Evolutionary conservation across 257 asterid genomes (phyloP), one percentile per base, ranked within the genome.

Genomic region (Solanum tarijense): DNA sequence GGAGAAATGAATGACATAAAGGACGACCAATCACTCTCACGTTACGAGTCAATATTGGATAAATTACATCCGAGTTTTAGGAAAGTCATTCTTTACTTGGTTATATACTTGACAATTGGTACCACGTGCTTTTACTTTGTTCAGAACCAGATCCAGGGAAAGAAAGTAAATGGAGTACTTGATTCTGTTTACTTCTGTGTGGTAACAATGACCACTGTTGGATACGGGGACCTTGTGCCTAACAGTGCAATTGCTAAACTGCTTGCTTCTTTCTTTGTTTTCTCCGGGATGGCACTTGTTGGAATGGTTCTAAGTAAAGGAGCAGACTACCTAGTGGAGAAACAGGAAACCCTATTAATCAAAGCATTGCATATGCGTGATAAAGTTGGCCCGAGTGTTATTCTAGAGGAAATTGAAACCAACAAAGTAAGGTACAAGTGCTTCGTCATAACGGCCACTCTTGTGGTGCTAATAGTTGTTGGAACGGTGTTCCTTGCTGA

Each of bases 141-240:
- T 76, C 76, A 87, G 87, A 83, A 93, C 86, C 93, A 93, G 83
- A 93, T 97, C 88, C 78, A 82, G 52, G 99, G 99, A 9, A 91
- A 90, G 66, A 95, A 94, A 91, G 89, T 91, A 4, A 87, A 92
- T 25, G 94, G 93, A 14, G 86, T 95, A 85, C 98, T 97, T 16
- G 99, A 97, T 91, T 94, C 98, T 9, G 90, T 95, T 82, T 97
- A 97, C 93, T 97, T 97, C 75, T 95, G 98, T 92, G 94, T 97
- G 34, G 99, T 97, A 78, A 97, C 99, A 18, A 97, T 97, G 98
- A 97, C 99, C 29, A 97, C 98, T 32, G 96, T 97, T 41, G 99
- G 99, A 86, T 97, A 97, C 48, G 99, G 99, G 34, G 99, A 97
- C 89, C 97, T 97, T 12, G 98, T 97, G 38, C 99, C 99, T 11